Evolutionary conservation across 352 stramenopile genomes (phyloP), one percentile per base, ranked within the genome.

Genomic region (Elongisporangium prolatum): DNA sequence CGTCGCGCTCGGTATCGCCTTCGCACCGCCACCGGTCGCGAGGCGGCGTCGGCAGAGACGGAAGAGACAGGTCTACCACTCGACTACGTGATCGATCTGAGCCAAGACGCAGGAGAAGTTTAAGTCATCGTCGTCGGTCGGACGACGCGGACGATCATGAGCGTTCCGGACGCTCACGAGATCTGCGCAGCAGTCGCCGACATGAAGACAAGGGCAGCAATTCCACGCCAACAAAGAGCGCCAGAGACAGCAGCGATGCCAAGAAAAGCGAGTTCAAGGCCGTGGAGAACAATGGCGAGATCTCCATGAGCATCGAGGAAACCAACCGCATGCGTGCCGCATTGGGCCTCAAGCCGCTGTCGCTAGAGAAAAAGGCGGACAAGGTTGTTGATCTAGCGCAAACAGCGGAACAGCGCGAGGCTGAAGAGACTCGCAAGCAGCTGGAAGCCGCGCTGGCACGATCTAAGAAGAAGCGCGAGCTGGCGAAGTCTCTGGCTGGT

Each of bases 281-380:
- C 3, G 72, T 74, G 9, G 77, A 90, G 25, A 85, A 88, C 59
- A 88, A 87, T 49, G 85, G 85, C 37, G 85, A 95, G 63, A 86
- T 91, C 50, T 87, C 80, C 16, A 79, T 93, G 59, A 93, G 77
- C 51, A 72, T 95, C 57, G 83, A 95, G 48, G 85, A 93, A 61
- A 95, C 83, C 28, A 95, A 95, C 68, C 73, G 74, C 40, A 54
- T 95, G 54, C 85, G 85, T 55, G 24, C 72, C 11, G 77, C 77
- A 13, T 64, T 95, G 47, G 85, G 85, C 0, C 67, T 95, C 34
- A 95, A 95, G 51, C 85, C 83, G 40, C 73, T 95, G 10, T 74
- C 68, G 1, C 61, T 84, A 3, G 75, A 65, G 2, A 85, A 80
- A 59, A 76, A 73, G 14, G 67, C 84, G 14, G 60, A 71, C 28